Evolutionary conservation across 257 asterid species (phyloP).

Genomic region (Plantago elongata): DNA sequence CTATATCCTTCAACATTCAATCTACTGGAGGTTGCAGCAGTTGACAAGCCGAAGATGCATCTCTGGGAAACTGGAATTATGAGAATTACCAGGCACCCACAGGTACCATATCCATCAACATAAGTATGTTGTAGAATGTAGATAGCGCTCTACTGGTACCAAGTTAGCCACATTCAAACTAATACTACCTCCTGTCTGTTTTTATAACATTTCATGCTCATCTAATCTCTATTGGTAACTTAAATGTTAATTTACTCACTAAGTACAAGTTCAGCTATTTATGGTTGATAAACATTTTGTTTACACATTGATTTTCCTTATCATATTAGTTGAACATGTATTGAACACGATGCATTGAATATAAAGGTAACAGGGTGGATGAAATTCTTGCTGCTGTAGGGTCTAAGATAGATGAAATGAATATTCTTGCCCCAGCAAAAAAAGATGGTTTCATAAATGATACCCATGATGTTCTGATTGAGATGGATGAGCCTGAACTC

Average conservation of each 20-base stretch:
- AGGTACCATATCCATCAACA: constrained; percentile 41
- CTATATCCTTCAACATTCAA: constrained; percentile 96
- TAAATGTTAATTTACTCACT: neutral
- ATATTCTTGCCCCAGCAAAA: neutral
- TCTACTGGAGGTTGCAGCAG: constrained; percentile 92
- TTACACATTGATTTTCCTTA: neutral
- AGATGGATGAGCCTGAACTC: neutral
- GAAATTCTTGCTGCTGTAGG: neutral
- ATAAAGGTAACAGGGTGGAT: neutral
- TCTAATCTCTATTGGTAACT: neutral
- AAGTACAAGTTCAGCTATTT: no score
- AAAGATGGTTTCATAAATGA: neutral
- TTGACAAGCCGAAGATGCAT: constrained; percentile 97
- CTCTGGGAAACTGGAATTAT: constrained; percentile 99
- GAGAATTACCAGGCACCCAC: constrained; percentile 97
- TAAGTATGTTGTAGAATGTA: neutral
- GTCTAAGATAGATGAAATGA: neutral
- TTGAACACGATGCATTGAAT: neutral
- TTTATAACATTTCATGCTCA: neutral
- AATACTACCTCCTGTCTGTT: neutral
- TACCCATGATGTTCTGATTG: neutral
- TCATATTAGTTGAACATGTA: no score
- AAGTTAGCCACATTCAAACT: neutral
- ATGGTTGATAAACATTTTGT: no score
- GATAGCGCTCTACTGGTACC: neutral